These are phyloP conservation scores for Colletotrichum noveboracense DNA, from an alignment of 2,329 filamentous ascomycete species.

Conservation along the genomic window DNA sequence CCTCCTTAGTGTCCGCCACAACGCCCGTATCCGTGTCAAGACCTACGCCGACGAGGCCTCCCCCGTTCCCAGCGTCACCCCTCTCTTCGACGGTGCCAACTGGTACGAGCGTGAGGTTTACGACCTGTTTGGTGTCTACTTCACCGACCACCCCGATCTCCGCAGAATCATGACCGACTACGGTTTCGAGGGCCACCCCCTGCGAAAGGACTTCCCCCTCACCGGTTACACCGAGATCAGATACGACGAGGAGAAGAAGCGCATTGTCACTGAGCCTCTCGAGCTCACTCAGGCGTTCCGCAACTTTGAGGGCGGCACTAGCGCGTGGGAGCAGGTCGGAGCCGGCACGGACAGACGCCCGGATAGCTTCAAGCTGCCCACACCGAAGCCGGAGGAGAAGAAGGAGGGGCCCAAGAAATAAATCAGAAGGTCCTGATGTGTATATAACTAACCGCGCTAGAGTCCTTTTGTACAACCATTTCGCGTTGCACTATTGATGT, in stretches of 20 bases:
- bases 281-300: conserved; percentile 98
- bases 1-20: conserved; percentile 92
- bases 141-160: conserved; percentile 91
- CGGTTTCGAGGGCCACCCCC: conserved; percentile 95
- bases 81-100: conserved; percentile 92
- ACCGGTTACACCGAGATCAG: conserved; percentile 98
- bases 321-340: conserved; percentile 71
- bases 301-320: conserved; percentile 92
- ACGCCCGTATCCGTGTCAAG: conserved; percentile 96
- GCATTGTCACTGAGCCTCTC: conserved; percentile 95
- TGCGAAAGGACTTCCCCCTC: conserved; percentile 97
- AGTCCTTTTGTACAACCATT: conserved; percentile 23
- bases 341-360: conserved; percentile 79
- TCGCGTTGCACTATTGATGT: not conserved
- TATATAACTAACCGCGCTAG: conserved; percentile 25
- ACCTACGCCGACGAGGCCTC: conserved; percentile 97
- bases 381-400: conserved; percentile 92
- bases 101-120: conserved; percentile 99
- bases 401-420: conserved; percentile 94
- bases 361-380: conserved; percentile 91
- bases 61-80: conserved; percentile 86
- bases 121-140: conserved; percentile 97
- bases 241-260: conserved; percentile 99
- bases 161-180: conserved; percentile 99
- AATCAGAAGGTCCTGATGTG: conserved; percentile 27